These are phyloP conservation scores for Discostella stelligera DNA, from an alignment of 352 stramenopile species.

Conservation along the genomic window DNA sequence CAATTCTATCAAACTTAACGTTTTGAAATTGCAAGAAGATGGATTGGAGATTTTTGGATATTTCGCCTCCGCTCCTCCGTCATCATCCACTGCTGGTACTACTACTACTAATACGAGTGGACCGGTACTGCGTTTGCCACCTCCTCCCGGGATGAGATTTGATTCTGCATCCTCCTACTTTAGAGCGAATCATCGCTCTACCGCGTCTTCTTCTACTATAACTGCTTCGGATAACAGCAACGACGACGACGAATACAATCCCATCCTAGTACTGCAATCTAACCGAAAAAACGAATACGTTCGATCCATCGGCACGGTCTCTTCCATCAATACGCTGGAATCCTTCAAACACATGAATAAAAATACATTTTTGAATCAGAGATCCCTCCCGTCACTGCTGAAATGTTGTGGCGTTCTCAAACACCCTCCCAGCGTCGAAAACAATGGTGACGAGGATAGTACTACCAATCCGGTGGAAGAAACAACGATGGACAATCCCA, in stretches of 20 bases:
- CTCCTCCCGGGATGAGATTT: conserved; percentile 47
- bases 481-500: conserved; percentile 14
- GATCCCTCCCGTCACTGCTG: conserved; percentile 43
- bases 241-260: background rate
- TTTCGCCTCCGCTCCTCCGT: conserved; percentile 26
- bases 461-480: background rate
- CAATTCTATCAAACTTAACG: conserved; percentile 72
- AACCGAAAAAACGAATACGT: conserved; percentile 60
- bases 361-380: conserved; percentile 66
- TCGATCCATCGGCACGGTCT: conserved; percentile 37
- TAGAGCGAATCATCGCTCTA: background rate
- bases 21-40: conserved; percentile 61
- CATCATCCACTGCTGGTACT: background rate
- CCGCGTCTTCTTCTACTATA: background rate
- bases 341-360: conserved; percentile 73
- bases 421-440: background rate
- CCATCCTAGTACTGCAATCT: background rate
- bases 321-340: conserved; percentile 76
- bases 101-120: conserved; percentile 2
- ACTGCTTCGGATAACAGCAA: background rate
- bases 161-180: conserved; percentile 29
- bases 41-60: conserved; percentile 44
- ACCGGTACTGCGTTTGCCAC: background rate
- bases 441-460: background rate
- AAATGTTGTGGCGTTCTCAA: conserved; percentile 26